Conservation (phyloP, 2,329 filamentous ascomycete genomes). For the Stylonectria norvegica region DNA sequence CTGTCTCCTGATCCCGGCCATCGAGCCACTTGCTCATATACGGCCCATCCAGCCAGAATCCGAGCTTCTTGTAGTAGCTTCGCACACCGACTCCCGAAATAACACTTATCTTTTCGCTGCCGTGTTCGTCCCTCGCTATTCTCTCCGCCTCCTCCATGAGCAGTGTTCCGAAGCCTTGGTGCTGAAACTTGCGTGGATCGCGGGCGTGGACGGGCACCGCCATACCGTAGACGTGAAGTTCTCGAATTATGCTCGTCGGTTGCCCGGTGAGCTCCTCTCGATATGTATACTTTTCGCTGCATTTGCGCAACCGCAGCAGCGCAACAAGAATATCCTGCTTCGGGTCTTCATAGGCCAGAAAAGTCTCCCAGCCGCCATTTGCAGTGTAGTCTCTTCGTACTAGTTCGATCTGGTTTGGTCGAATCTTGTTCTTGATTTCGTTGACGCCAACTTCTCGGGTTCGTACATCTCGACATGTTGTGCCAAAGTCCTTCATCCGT, state of each 20-base stretch:
- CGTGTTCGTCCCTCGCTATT: slow-evolving; percentile 91
- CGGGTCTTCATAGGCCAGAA: slow-evolving; percentile 94
- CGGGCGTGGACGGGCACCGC: slow-evolving; percentile 96
- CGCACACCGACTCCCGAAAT: slow-evolving; percentile 97
- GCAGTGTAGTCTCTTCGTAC: slow-evolving; percentile 90
- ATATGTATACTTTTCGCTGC: slow-evolving; percentile 87
- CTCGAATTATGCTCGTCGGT: slow-evolving; percentile 86
- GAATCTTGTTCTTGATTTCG: slow-evolving; percentile 98
- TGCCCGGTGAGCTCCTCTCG: slow-evolving; percentile 81
- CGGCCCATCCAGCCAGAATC: slow-evolving; percentile 89
- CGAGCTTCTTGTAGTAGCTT: slow-evolving; percentile 90
- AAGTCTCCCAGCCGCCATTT: slow-evolving; percentile 98
- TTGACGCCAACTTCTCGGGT: slow-evolving; percentile 98
- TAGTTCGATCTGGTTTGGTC: slow-evolving; percentile 92
- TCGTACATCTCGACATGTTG: slow-evolving; percentile 90
- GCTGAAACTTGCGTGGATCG: slow-evolving; percentile 95
- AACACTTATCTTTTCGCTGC: slow-evolving; percentile 89
- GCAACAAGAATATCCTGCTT: slow-evolving; percentile 98
- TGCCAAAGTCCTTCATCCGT: slow-evolving; percentile 99
- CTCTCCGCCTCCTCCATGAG: slow-evolving; percentile 97
- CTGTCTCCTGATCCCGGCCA: slow-evolving; percentile 33
- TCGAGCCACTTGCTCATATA: slow-evolving; percentile 71
- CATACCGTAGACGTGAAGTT: slow-evolving; percentile 94
- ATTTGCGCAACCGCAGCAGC: slow-evolving; percentile 83
- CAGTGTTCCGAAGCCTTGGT: slow-evolving; percentile 93